phyloP scores from a whole-genome alignment of 2,329 filamentous ascomycete genomes.

The Ophiocordyceps unilateralis region DNA sequence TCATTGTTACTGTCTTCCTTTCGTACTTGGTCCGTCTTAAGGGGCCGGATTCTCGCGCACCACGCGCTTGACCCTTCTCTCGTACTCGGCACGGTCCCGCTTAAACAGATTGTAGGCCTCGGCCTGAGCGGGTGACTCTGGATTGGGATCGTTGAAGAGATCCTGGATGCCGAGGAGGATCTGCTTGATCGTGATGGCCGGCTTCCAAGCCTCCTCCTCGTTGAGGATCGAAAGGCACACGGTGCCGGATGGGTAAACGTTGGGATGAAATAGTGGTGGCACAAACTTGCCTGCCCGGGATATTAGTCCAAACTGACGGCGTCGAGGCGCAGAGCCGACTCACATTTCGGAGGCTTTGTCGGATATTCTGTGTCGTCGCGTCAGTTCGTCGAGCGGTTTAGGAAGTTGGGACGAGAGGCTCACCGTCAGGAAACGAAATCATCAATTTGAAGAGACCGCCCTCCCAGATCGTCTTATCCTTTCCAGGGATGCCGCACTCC shows the following conservation, averaged over 20 bases:
- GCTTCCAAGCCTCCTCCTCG: constrained; percentile 97
- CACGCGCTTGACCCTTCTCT: constrained; percentile 69
- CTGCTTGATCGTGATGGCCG: constrained; percentile 95
- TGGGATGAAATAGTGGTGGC: constrained; percentile 91
- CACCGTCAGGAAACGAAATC: constrained; percentile 85
- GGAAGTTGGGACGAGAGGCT: constrained; percentile 13
- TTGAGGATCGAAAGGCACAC: constrained; percentile 95
- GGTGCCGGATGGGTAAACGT: constrained; percentile 95
- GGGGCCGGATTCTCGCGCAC: constrained; percentile 80
- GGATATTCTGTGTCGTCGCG: constrained; percentile 57
- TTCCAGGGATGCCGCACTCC: constrained; percentile 94
- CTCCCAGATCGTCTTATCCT: constrained; percentile 94
- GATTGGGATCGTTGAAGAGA: constrained; percentile 88
- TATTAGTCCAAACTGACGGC: not conserved
- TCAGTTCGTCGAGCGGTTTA: not conserved
- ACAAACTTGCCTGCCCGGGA: constrained; percentile 66
- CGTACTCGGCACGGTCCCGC: constrained; percentile 73
- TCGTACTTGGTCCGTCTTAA: constrained; percentile 19
- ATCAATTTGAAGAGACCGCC: constrained; percentile 93
- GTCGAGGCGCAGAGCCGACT: constrained; percentile 14
- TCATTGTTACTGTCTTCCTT: constrained; percentile 14
- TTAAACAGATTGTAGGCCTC: constrained; percentile 97
- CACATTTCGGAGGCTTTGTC: constrained; percentile 97
- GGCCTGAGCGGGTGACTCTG: constrained; percentile 88
- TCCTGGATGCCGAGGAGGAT: constrained; percentile 94